Conservation (phyloP, 768 basidiomycete genomes). For the Boletales sp. region DNA sequence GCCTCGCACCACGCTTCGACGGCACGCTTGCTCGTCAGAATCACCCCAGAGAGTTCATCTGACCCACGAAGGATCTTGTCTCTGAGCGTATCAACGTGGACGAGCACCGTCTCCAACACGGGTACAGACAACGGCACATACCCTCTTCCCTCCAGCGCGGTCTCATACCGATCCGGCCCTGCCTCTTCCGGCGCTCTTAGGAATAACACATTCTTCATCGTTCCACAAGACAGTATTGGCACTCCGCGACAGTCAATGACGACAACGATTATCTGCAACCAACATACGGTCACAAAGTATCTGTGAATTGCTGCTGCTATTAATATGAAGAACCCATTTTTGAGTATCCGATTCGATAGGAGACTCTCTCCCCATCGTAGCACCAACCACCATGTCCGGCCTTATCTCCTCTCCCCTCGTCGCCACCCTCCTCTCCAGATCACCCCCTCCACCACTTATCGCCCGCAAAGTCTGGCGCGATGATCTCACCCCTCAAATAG, state of each 20-base stretch:
- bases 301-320: too few relatives aligned
- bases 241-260: too few relatives aligned
- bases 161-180: slow-evolving; percentile 56
- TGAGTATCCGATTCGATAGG: too few relatives aligned
- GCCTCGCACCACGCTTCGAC: slow-evolving; percentile 67
- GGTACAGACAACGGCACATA: slow-evolving; percentile 61
- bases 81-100: slow-evolving; percentile 45
- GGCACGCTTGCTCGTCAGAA: slow-evolving; percentile 76
- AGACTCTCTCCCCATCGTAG: too few relatives aligned
- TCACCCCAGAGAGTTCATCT: slow-evolving; percentile 49
- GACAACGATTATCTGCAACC: too few relatives aligned
- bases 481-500: slow-evolving; percentile 14
- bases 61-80: slow-evolving; percentile 41
- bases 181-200: slow-evolving; percentile 36
- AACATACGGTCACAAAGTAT: too few relatives aligned
- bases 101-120: slow-evolving; percentile 64
- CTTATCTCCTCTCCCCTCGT: slow-evolving; percentile 6
- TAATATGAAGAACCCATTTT: too few relatives aligned
- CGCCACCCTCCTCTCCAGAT: slow-evolving; percentile 8
- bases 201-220: slow-evolving; percentile 37
- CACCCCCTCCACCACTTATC: slow-evolving; percentile 11
- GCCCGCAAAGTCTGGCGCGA: slow-evolving; percentile 12
- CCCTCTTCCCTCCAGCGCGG: slow-evolving; percentile 41
- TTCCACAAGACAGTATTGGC: neutral
- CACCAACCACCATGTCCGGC: neutral